Evolutionary conservation across 108 stramenopile species (phyloP).

Genomic region (Cyclotella atomus): DNA sequence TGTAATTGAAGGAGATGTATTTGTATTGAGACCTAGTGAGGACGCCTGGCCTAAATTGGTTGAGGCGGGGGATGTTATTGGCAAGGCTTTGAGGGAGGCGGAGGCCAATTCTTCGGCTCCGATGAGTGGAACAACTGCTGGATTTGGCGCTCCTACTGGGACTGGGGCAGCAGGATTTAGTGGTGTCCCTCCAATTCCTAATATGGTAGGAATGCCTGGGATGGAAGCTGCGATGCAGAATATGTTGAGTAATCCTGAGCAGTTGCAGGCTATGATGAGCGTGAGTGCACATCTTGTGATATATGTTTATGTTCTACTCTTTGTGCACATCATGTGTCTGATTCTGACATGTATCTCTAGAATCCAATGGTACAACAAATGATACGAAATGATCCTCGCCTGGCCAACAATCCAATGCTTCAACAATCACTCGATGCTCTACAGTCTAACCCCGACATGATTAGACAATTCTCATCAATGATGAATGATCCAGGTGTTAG

Average conservation of each 20-base stretch:
- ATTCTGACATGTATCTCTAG: constrained; percentile 12
- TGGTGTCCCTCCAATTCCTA: constrained; percentile 26
- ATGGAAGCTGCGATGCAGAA: constrained; percentile 52
- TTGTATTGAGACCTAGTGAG: constrained; percentile 63
- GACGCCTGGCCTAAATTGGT: constrained; percentile 77
- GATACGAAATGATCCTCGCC: constrained; percentile 78
- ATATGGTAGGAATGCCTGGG: constrained; percentile 27
- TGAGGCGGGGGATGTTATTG: constrained; percentile 48
- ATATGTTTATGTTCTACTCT: background rate
- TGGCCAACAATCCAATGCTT: constrained; percentile 67
- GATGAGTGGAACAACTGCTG: constrained; percentile 6
- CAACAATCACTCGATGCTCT: constrained; percentile 60
- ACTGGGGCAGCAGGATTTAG: constrained; percentile 5
- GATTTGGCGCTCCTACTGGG: background rate
- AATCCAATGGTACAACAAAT: constrained; percentile 86
- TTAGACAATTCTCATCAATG: constrained; percentile 63
- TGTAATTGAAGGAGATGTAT: constrained; percentile 46
- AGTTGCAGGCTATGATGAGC: constrained; percentile 64
- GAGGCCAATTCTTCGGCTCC: constrained; percentile 10
- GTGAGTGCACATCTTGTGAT: constrained; percentile 40
- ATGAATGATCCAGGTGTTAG: constrained; percentile 63
- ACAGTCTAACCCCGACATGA: constrained; percentile 72
- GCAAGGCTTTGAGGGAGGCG: constrained; percentile 33
- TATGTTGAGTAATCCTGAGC: constrained; percentile 69
- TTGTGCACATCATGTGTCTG: background rate